These are phyloP conservation scores for Huntiella savannae DNA, from an alignment of 2,329 filamentous ascomycete species.

Conservation along the genomic window DNA sequence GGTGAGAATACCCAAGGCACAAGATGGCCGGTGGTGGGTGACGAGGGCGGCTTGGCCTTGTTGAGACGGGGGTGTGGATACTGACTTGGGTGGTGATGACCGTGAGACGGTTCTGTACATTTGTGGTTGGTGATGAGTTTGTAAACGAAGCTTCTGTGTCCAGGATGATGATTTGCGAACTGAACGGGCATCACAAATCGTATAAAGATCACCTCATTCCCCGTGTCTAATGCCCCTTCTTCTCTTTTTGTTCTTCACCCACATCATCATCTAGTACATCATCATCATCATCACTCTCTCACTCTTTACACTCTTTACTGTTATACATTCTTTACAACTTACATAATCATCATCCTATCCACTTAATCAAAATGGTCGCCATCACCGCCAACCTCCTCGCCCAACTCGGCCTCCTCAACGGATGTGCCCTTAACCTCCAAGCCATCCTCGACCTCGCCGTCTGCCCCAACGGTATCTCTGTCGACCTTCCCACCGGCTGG, in stretches of 20 bases:
- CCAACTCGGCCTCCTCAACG: conserved; percentile 9
- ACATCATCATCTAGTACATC: conserved; percentile 7
- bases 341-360: not conserved
- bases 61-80: not conserved
- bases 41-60: not conserved
- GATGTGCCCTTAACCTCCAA: conserved; percentile 7
- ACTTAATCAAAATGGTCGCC: conserved; percentile 10
- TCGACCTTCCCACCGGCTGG: not conserved
- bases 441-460: not conserved
- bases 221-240: not conserved
- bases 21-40: too few species aligned
- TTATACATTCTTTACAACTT: not conserved
- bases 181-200: not conserved
- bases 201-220: conserved; percentile 8
- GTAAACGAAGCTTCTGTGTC: not conserved
- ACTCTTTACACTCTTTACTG: not conserved
- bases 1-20: too few species aligned
- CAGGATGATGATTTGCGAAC: not conserved
- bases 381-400: conserved; percentile 2
- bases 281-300: conserved; percentile 2
- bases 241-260: conserved; percentile 10
- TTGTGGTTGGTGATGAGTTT: not conserved
- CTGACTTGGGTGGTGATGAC: not conserved
- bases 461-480: conserved; percentile 1
- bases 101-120: not conserved